Evolutionary conservation across 805 yeast genomes (phyloP).

Genomic region (Wickerhamiella occidentalis): DNA sequence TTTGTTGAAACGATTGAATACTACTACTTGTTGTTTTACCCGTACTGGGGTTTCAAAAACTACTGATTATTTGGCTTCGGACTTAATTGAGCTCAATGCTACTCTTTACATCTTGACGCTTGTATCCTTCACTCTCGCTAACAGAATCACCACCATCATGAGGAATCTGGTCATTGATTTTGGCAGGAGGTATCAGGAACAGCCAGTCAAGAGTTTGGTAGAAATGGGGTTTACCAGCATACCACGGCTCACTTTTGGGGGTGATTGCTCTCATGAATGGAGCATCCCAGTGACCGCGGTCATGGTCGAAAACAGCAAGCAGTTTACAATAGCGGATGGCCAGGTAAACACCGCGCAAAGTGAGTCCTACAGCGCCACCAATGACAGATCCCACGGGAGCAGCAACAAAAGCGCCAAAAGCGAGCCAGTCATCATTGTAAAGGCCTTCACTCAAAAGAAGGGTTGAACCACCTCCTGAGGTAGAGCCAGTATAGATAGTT

Average conservation of each 20-base stretch:
- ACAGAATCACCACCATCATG: not conserved
- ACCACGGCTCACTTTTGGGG: conserved; percentile 17
- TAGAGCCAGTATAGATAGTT: conserved; percentile 51
- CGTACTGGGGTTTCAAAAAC: not conserved
- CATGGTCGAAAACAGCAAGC: conserved; percentile 30
- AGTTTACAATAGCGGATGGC: conserved; percentile 14
- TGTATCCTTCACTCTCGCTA: not conserved
- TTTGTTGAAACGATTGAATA: no score
- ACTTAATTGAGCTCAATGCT: no score
- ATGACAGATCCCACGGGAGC: conserved; percentile 73
- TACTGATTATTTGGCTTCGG: no score
- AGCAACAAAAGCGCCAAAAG: conserved; percentile 84
- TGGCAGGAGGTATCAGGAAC: conserved; percentile 17
- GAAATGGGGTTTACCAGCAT: conserved; percentile 14
- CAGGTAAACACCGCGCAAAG: conserved; percentile 17
- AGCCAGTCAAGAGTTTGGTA: conserved; percentile 16
- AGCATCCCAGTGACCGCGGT: conserved; percentile 8
- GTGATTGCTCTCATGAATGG: conserved; percentile 12
- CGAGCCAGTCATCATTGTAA: conserved; percentile 76
- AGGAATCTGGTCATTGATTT: conserved; percentile 3
- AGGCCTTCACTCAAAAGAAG: conserved; percentile 53
- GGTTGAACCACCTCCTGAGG: conserved; percentile 64
- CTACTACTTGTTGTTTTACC: not conserved
- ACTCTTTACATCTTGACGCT: not conserved
- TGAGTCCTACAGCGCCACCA: conserved; percentile 43